These are phyloP conservation scores for Aspergillus tamarii DNA, from an alignment of 2,329 filamentous ascomycete genomes.

Conservation along the genomic window DNA sequence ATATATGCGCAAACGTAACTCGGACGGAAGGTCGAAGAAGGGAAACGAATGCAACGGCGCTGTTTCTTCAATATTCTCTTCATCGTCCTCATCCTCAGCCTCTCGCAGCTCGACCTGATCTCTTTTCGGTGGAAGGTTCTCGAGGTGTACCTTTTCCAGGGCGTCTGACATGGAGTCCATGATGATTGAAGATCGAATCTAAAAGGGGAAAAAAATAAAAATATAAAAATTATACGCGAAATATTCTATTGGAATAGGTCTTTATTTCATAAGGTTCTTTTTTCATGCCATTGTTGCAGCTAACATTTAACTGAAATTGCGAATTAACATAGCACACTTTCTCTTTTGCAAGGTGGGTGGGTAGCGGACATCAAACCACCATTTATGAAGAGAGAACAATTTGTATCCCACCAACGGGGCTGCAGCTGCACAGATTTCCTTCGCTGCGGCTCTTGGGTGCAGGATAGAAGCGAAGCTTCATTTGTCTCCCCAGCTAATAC, in stretches of 20 bases:
- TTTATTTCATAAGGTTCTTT: conserved; percentile 12
- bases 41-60: conserved; percentile 42
- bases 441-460: conserved; percentile 54
- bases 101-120: conserved; percentile 19
- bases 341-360: conserved; percentile 4
- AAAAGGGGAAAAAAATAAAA: conserved; percentile 14
- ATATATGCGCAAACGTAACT: conserved; percentile 57
- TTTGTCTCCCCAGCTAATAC: conserved; percentile 58
- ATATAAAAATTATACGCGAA: too few relatives aligned
- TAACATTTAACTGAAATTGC: conserved; percentile 15
- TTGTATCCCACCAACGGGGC: conserved; percentile 55
- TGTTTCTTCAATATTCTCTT: conserved; percentile 17
- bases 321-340: conserved; percentile 18
- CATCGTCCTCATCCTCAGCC: conserved; percentile 26
- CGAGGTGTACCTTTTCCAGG: conserved; percentile 29
- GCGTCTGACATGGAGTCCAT: conserved; percentile 27
- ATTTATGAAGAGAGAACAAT: conserved; percentile 19
- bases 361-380: conserved; percentile 19
- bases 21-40: conserved; percentile 58
- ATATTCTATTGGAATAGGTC: conserved; percentile 22
- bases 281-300: conserved; percentile 32
- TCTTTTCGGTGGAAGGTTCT: conserved; percentile 19
- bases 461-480: conserved; percentile 43
- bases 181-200: conserved; percentile 7
- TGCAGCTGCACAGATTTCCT: conserved; percentile 50